Evolutionary conservation across 2,329 filamentous ascomycete genomes (phyloP), one percentile per base, ranked within the genome.

Genomic region (Hyphodiscus sp.): DNA sequence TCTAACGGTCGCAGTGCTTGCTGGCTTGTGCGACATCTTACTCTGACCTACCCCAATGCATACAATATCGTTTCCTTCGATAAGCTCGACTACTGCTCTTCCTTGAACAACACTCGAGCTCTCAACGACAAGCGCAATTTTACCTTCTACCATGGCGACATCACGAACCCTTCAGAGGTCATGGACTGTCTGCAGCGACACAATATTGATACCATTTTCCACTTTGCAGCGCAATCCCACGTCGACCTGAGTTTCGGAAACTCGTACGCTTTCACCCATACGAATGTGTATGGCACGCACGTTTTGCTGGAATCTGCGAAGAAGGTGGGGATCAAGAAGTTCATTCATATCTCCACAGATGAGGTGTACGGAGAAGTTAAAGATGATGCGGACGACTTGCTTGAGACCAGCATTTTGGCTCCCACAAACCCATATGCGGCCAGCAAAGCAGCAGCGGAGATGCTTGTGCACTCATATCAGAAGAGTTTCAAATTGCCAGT

Each of bases 1-100:
- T 51, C 61, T 65, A 51, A 65, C 52, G 33, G 38, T 20, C n/a
- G 55, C 52, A 91, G 87, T 70, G 88, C 86, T 50, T 91, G 86
- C 68, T 92, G 89, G 89, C 78, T 92, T 41, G 86, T 89, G 58
- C 84, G 89, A 57, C 88, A 92, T 70, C 76, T 94, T 50, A 82
- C 82, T 11, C 71, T 88, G 54, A 89, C 84, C 33, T 92, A 92
- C 66, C 80, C 85, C 2, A 68, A 83, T 42, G 76, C 81, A 58
- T 94, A 94, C 76, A 88, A 87, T 65, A 81, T 92, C 58, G 76
- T 92, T 49, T 91, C 86, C 33, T 90, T 91, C 65, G 89, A 94
- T 73, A 92, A 91, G 71, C 77, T 92, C 55, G 88, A 92, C 68
- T 90, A 91, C 72, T 91, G 87, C 72, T 80, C 88, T 8, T 87